These are phyloP conservation scores for Suillus weaverae DNA, from an alignment of 768 basidiomycete species.

Conservation along the genomic window DNA sequence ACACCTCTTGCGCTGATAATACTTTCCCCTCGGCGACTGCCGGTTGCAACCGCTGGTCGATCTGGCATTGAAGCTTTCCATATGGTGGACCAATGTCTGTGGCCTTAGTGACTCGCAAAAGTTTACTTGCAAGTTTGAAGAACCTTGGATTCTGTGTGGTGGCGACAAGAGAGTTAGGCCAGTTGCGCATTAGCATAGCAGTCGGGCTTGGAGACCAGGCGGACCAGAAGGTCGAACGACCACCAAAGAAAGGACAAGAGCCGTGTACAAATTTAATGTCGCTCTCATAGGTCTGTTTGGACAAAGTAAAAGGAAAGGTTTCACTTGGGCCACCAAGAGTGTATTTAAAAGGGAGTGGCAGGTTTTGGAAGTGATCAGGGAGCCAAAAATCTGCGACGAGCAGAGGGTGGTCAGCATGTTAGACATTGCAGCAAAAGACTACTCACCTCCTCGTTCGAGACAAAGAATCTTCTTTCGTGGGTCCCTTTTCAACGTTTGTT, in stretches of 20 bases:
- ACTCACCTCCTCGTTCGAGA: slow-evolving; percentile 16
- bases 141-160: slow-evolving; percentile 1
- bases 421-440: neutral
- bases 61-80: neutral
- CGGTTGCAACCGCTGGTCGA: neutral
- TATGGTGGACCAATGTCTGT: neutral
- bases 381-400: neutral
- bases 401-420: neutral
- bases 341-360: neutral
- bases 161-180: slow-evolving; percentile 12
- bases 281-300: slow-evolving; percentile 2
- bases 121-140: neutral
- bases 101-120: neutral
- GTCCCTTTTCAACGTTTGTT: slow-evolving; percentile 14
- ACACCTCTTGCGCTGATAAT: neutral
- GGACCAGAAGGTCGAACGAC: slow-evolving; percentile 18
- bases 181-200: slow-evolving; percentile 13
- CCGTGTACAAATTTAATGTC: slow-evolving; percentile 15
- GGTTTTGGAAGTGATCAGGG: slow-evolving; percentile 3
- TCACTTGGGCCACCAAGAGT: slow-evolving; percentile 5
- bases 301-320: slow-evolving; percentile 5
- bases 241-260: slow-evolving; percentile 19
- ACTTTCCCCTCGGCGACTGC: neutral
- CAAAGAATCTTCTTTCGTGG: slow-evolving; percentile 17
- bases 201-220: slow-evolving; percentile 20